phyloP scores from a whole-genome alignment of 371 early-diverging fungal species.

The Mucor piriformis region DNA sequence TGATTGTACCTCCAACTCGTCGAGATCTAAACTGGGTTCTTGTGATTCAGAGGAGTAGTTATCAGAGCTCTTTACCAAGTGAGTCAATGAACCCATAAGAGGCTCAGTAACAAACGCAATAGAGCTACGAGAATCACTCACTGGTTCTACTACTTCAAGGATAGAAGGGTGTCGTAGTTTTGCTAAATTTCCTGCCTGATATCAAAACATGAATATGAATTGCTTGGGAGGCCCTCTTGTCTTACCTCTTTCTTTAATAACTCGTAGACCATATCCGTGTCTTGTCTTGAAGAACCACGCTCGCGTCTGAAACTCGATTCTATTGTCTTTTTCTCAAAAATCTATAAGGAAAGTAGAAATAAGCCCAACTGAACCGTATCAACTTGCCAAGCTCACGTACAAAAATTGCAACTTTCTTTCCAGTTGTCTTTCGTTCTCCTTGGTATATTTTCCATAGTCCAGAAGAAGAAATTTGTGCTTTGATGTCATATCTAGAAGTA shows the following conservation, averaged over 20 bases:
- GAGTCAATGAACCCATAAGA: constrained; percentile 66
- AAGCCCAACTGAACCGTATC: no score
- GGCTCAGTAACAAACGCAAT: constrained; percentile 86
- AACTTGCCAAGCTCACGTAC: no score
- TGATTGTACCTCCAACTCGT: constrained; percentile 69
- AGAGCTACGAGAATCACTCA: constrained; percentile 73
- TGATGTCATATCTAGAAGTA: constrained; percentile 53
- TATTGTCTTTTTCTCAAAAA: constrained; percentile 74
- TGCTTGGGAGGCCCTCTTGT: not conserved
- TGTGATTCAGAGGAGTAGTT: constrained; percentile 42
- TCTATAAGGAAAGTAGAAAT: constrained; percentile 34
- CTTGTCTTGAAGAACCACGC: constrained; percentile 49
- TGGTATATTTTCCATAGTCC: constrained; percentile 72
- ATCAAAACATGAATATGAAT: not conserved
- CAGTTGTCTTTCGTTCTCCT: constrained; percentile 63
- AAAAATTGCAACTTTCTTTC: constrained; percentile 65
- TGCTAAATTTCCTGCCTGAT: constrained; percentile 72
- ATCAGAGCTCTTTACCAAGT: constrained; percentile 63
- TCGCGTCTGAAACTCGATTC: constrained; percentile 58
- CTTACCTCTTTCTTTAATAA: constrained; percentile 67
- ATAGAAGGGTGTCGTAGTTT: constrained; percentile 84
- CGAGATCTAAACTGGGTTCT: constrained; percentile 61
- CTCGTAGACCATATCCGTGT: constrained; percentile 62
- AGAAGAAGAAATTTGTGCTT: constrained; percentile 58
- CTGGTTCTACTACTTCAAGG: constrained; percentile 81